Evolutionary conservation across 106 monocot genomes (phyloP), one percentile per base, ranked within the genome.

Genomic region (Platanthera guangdongensis): DNA sequence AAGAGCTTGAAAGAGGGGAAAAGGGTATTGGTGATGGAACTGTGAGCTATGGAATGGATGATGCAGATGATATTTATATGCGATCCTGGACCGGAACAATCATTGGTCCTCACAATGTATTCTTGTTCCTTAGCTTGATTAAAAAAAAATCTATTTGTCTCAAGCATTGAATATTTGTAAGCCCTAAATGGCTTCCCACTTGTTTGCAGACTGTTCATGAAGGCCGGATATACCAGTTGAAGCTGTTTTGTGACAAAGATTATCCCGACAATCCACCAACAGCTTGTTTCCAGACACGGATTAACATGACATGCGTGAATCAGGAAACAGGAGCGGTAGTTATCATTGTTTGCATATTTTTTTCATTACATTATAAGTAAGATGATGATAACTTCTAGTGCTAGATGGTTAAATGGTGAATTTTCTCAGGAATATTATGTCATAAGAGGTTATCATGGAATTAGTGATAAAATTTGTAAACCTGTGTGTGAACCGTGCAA

Each of bases 1-100:
- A 95, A 84, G 94, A 94, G 82, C 90, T 94, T 47, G 94, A 94
- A 76, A 86, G 94, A 76, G 94, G 94, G 8, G 94, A 94, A 82
- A 94, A 94, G 80, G 94, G 94, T 15, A 94, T 94, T 22, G 94
- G 94, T 71, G 90, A 94, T 83, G 88, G 85, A 74, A 86, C 88
- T 16, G 90, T 91, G 65, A 91, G 90, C 80, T 91, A 91, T 85
- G 92, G 92, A 47, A 92, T 92, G 92, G 92, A 89, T 83, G 92
- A 92, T 82, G 81, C 87, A 55, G 92, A 92, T 83, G 92, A 92
- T 21, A 78, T 83, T 7, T 83, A 73, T 48, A 92, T 92, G 92
- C 81, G 87, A 13, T 92, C 89, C 18, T 92, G 92, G 92, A 92
- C 92, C n/a, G 92, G 92, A 19, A 92, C 92, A 3, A 92, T 92